Conservation (phyloP, 768 basidiomycete species). For the Gautieria morchelliformis region DNA sequence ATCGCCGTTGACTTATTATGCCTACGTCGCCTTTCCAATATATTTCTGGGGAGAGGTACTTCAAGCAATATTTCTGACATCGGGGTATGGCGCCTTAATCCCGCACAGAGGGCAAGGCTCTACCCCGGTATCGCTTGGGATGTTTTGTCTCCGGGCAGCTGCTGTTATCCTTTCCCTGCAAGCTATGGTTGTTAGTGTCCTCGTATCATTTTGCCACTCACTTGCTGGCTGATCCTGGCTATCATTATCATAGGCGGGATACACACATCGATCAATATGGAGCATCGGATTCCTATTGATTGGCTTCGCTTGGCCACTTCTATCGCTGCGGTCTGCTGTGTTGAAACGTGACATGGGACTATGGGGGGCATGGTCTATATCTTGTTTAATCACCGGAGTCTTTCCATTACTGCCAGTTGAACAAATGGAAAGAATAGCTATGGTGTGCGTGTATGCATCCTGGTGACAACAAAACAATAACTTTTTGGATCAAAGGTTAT, state of each 20-base stretch:
- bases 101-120: neutral
- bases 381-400: constrained; percentile 45
- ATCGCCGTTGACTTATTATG: constrained; percentile 62
- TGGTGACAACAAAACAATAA: neutral
- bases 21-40: constrained; percentile 66
- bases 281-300: constrained; percentile 51
- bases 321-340: constrained; percentile 21
- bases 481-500: constrained; percentile 23
- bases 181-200: constrained; percentile 60
- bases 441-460: constrained; percentile 40
- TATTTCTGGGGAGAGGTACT: constrained; percentile 64
- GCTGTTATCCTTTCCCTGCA: constrained; percentile 39
- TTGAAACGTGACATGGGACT: constrained; percentile 5
- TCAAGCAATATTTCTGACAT: constrained; percentile 13
- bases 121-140: neutral
- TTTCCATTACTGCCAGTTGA: constrained; percentile 71
- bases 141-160: constrained; percentile 17
- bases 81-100: too few species aligned
- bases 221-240: neutral
- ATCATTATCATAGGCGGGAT: constrained; percentile 41
- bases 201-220: neutral
- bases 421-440: constrained; percentile 48
- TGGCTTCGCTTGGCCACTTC: constrained; percentile 57
- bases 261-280: constrained; percentile 66
- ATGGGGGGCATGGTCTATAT: constrained; percentile 32